Base-by-base conservation (phyloP, 371 early-diverging fungal genomes). In the Mucor ambiguus region DNA sequence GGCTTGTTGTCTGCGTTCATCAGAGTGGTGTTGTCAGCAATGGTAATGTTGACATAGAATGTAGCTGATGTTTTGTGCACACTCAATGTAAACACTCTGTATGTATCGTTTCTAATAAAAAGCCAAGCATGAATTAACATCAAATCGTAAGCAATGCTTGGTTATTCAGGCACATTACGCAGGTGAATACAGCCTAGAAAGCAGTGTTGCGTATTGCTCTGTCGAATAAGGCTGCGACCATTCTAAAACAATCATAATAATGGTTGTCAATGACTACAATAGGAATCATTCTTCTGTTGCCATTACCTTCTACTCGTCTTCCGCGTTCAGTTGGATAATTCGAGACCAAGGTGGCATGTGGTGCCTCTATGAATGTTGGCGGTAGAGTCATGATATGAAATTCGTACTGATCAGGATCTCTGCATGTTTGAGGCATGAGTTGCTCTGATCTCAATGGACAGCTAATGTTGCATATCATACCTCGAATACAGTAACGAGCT, bases 351-450 rank as follows among this genome's bases (percentile, higher is more conserved):
- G n/a, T 57, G 4, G 72, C 63, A 66, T 75, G 70, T 10, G 76
- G 76, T 18, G 64, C 32, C 6, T 61, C 20, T 2, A 54, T 70
- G 16, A 75, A 49, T n/a, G 60, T 48, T 14, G 30, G 6, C 29
- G 82, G 78, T 28, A 82, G 41, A n/a, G 70, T 46, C 46, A 72
- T 71, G 4, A 70, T 68, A 11, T 79, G 71, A 52, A 79, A 79
- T 44, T 75, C 70, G 54, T 75, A 74, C 18, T 56, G 22, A 65
- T 82, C 82, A 24, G 80, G 82, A 64, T 79, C 78, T 43, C 82
- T 82, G 49, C 26, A 58, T 41, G 18, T 0, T 55, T n/a, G 26
- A 1, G 24, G 3, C 46, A 46, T 10, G 12, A 32, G 9, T 29
- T 60, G 22, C 55, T 18, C 18, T 30, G 18, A 30, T 46, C 37